Evolutionary conservation across 148 eudicot species (phyloP).

Genomic region (Rhododendron henanense): DNA sequence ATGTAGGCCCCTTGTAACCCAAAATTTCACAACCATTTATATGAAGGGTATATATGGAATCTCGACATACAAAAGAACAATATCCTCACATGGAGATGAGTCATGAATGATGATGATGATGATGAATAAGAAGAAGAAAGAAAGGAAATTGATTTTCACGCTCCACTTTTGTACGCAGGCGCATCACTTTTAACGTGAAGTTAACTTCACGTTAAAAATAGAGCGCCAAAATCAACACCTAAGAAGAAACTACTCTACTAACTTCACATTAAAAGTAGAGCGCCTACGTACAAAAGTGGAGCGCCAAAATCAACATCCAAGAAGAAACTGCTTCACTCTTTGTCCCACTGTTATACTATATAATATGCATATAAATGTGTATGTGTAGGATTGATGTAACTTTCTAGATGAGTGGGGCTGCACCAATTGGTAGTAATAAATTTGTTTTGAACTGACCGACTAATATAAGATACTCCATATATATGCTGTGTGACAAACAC

Average conservation of each 20-base stretch:
- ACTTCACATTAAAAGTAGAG: too few relatives aligned
- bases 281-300: too few relatives aligned
- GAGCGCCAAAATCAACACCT: too few relatives aligned
- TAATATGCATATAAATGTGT: neutral
- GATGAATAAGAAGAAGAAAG: neutral
- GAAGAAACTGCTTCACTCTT: too few relatives aligned
- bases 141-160: too few relatives aligned
- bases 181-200: too few relatives aligned
- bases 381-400: neutral
- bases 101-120: slow-evolving; percentile 2
- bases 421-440: neutral
- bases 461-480: too few relatives aligned
- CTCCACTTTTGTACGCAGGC: too few relatives aligned
- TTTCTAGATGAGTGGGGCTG: neutral
- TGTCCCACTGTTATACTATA: neutral
- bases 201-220: too few relatives aligned
- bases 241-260: too few relatives aligned
- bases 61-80: neutral
- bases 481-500: neutral
- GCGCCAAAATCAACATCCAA: too few relatives aligned
- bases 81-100: slow-evolving; percentile 8
- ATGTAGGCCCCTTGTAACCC: neutral
- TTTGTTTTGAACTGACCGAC: neutral
- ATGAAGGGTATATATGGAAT: neutral
- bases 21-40: neutral